A percentile compares a stretch with the other conserved stretches of the same genome.
Evolutionary conservation across 768 basidiomycete genomes (phyloP).

Genomic region (Naganishia onofrii): DNA sequence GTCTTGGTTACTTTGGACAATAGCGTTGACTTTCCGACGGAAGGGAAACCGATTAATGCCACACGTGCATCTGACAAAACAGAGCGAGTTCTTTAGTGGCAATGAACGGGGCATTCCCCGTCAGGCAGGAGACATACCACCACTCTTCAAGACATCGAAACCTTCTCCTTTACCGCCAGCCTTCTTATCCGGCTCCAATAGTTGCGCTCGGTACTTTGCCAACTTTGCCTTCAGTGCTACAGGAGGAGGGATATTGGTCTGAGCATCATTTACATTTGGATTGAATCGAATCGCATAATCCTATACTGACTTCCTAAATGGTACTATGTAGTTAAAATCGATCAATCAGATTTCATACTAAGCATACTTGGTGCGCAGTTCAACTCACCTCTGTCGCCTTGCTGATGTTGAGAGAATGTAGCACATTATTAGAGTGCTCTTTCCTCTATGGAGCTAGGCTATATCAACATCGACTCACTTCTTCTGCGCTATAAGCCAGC

Average conservation of each 20-base stretch:
- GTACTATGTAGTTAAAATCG: background rate
- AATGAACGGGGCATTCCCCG: background rate
- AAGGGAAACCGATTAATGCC: conserved; percentile 91
- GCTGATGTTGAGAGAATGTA: background rate
- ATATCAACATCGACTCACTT: conserved; percentile 66
- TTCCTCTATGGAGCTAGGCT: background rate
- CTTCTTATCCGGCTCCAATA: conserved; percentile 86
- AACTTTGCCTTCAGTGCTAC: conserved; percentile 77
- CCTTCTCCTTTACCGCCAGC: conserved; percentile 70
- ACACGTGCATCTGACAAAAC: conserved; percentile 68
- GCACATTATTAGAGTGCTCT: background rate
- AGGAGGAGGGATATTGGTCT: background rate
- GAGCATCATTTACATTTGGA: too few species aligned
- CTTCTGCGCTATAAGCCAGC: conserved; percentile 71
- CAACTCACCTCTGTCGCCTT: conserved; percentile 22
- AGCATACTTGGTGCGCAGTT: background rate
- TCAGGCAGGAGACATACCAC: conserved; percentile 51
- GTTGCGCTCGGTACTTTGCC: conserved; percentile 87
- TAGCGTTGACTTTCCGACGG: conserved; percentile 91
- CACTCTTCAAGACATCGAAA: conserved; percentile 82
- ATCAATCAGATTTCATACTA: background rate
- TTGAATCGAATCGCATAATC: too few species aligned
- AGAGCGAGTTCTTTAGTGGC: background rate
- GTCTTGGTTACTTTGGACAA: conserved; percentile 90
- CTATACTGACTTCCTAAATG: conserved; percentile 12